Evolutionary conservation across 1,284 basidiomycete species (phyloP).

Genomic region (Apiotrichum porosum): DNA sequence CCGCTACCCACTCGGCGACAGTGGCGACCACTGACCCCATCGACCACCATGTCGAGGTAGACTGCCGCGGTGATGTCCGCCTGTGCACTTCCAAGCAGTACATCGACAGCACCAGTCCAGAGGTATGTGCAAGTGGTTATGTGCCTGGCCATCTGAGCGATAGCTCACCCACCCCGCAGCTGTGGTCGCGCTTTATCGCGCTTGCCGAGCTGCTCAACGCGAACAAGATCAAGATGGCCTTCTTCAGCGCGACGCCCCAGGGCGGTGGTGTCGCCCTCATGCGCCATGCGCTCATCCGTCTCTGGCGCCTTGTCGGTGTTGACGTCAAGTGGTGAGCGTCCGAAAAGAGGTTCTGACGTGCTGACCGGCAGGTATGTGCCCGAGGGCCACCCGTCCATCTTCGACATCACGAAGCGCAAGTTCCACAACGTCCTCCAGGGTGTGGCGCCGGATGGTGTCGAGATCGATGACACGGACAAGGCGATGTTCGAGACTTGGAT

Average conservation of each 20-base stretch:
- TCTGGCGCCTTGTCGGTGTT: constrained; percentile 69
- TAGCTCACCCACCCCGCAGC: constrained; percentile 8
- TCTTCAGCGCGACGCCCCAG: constrained; percentile 86
- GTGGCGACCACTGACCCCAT: neutral
- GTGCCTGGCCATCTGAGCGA: neutral
- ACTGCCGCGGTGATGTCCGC: constrained; percentile 33
- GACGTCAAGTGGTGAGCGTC: constrained; percentile 66
- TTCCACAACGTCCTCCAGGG: constrained; percentile 53
- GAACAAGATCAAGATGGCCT: constrained; percentile 76
- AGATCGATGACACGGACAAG: constrained; percentile 68
- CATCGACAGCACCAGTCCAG: constrained; percentile 32
- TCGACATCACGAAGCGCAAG: constrained; percentile 87
- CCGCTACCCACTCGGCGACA: neutral
- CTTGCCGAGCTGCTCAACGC: constrained; percentile 73
- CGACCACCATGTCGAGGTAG: constrained; percentile 34
- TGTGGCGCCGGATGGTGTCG: constrained; percentile 67
- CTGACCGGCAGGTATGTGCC: constrained; percentile 65
- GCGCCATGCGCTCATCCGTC: constrained; percentile 80
- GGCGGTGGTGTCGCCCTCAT: constrained; percentile 88
- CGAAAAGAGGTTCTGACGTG: neutral
- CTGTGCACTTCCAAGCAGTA: constrained; percentile 39
- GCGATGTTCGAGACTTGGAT: constrained; percentile 71
- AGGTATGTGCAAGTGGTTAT: constrained; percentile 20
- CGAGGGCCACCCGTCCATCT: constrained; percentile 71
- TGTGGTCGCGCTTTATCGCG: constrained; percentile 54